Evolutionary conservation across 805 yeast genomes (phyloP).

Genomic region (Wickerhamiella sergipiensis): DNA sequence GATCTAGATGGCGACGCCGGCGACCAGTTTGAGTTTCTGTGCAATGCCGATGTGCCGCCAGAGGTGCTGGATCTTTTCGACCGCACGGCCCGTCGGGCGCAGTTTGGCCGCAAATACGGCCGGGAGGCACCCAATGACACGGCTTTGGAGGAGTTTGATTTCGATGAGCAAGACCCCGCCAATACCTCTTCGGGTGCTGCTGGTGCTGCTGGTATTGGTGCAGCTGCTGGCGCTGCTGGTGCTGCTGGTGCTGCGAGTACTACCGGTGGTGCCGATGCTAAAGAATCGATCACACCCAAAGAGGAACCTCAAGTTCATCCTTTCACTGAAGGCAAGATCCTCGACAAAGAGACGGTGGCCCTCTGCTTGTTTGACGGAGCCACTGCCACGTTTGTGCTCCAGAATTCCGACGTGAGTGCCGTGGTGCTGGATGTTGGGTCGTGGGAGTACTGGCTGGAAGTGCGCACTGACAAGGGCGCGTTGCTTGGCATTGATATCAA

Average conservation of each 20-base stretch:
- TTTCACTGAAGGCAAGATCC: conserved; percentile 12
- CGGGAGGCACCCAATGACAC: conserved; percentile 29
- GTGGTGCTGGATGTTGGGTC: conserved; percentile 32
- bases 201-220: conserved; percentile 7
- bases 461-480: conserved; percentile 22
- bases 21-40: conserved; percentile 68
- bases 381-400: conserved; percentile 34
- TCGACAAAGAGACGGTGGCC: conserved; percentile 22
- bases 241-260: not conserved
- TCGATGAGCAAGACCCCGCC: conserved; percentile 17
- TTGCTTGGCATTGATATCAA: conserved; percentile 31
- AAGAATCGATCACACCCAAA: not conserved
- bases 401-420: conserved; percentile 26
- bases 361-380: conserved; percentile 46
- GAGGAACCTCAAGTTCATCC: not conserved
- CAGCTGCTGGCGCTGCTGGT: not conserved
- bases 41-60: conserved; percentile 39
- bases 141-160: conserved; percentile 46
- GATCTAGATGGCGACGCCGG: conserved; percentile 80
- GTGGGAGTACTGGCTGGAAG: conserved; percentile 42
- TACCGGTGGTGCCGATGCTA: not conserved
- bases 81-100: conserved; percentile 47
- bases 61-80: conserved; percentile 47
- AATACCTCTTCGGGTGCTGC: conserved; percentile 6
- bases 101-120: conserved; percentile 62